phyloP scores from a whole-genome alignment of 2,329 filamentous ascomycete genomes.

The Aspergillus terreus region DNA sequence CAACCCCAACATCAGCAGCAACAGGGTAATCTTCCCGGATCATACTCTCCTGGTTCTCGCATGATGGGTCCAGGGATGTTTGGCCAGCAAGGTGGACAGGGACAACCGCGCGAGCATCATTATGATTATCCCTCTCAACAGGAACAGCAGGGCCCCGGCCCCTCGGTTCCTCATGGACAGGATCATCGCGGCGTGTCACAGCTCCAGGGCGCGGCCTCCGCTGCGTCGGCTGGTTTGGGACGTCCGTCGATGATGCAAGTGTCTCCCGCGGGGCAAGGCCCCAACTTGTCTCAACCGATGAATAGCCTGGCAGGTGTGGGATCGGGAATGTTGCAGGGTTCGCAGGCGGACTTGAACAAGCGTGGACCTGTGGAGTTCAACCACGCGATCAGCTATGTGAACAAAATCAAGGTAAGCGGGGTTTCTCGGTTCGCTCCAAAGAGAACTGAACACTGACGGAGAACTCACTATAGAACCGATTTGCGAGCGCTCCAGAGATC shows the following conservation, averaged over 20 bases:
- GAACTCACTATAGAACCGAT: constrained; percentile 68
- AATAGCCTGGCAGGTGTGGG: constrained; percentile 60
- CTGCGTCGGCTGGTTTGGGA: constrained; percentile 49
- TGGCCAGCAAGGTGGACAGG: constrained; percentile 32
- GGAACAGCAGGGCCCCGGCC: constrained; percentile 46
- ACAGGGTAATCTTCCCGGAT: constrained; percentile 28
- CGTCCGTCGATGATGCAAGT: constrained; percentile 50
- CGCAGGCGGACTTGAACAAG: constrained; percentile 65
- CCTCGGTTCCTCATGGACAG: constrained; percentile 54
- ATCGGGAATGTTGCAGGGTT: constrained; percentile 54
- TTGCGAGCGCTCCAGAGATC: constrained; percentile 93
- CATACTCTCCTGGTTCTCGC: constrained; percentile 40
- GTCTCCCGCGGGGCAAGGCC: constrained; percentile 41
- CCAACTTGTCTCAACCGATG: constrained; percentile 49
- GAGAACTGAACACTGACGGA: background rate
- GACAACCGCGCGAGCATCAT: constrained; percentile 40
- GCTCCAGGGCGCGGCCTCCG: constrained; percentile 62
- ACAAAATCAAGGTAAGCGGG: constrained; percentile 88
- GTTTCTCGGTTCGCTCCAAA: background rate
- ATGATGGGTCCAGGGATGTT: constrained; percentile 35
- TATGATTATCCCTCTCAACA: constrained; percentile 42
- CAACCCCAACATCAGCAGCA: constrained; percentile 31
- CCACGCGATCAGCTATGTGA: constrained; percentile 98
- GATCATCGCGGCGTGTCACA: constrained; percentile 65
- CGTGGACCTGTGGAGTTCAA: constrained; percentile 97